Conservation (phyloP, 164 flowering plant species). For the Umbellularia californica region DNA sequence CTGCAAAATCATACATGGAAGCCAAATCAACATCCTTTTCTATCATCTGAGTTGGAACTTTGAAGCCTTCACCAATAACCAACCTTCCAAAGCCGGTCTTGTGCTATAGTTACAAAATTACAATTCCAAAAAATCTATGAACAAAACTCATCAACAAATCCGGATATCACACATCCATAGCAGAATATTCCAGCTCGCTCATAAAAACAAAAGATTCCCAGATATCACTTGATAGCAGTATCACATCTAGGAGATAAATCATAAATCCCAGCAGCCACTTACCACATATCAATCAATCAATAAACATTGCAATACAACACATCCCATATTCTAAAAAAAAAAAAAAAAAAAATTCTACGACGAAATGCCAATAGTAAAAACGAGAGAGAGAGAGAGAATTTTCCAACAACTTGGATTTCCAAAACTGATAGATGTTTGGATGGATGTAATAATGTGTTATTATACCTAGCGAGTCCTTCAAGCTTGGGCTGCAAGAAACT, state of each 20-base stretch:
- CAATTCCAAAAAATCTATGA: background rate
- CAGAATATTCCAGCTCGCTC: background rate
- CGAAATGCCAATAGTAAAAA: no score
- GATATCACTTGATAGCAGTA: background rate
- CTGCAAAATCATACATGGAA: background rate
- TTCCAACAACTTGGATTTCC: background rate
- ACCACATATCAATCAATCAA: background rate
- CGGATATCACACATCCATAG: background rate
- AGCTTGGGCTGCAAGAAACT: conserved; percentile 68
- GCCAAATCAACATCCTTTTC: background rate
- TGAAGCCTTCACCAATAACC: no score
- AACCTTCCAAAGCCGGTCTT: background rate
- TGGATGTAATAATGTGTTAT: no score
- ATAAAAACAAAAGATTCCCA: no score
- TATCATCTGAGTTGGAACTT: background rate
- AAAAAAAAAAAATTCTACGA: no score
- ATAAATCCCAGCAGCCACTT: background rate
- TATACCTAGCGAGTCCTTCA: conserved; percentile 51
- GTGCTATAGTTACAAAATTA: background rate
- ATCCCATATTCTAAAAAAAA: no score
- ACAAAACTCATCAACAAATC: background rate
- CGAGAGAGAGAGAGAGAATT: no score
- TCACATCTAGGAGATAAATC: background rate
- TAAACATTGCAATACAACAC: background rate
- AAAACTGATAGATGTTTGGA: background rate